Evolutionary conservation across 2,329 filamentous ascomycete genomes (phyloP).

Genomic region (Trichophyton benhamiae): DNA sequence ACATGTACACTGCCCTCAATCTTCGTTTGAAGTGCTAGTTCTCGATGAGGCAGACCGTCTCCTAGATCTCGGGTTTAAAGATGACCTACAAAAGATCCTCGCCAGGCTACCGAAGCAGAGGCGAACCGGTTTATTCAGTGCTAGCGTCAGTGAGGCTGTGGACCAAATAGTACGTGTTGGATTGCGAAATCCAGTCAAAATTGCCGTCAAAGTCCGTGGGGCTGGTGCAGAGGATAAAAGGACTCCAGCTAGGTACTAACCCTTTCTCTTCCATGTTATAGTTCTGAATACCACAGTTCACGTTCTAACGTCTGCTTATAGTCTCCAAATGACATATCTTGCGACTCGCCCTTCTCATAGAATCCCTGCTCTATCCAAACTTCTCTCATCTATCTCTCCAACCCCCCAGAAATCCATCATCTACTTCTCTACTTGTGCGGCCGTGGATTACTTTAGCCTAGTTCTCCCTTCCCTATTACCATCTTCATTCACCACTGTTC

Average conservation of each 20-base stretch:
- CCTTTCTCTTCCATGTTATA: no score
- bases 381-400: constrained; percentile 58
- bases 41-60: constrained; percentile 90
- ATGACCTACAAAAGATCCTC: constrained; percentile 76
- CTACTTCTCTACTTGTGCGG: constrained; percentile 86
- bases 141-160: constrained; percentile 89
- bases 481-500: constrained; percentile 54
- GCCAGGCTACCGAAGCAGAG: constrained; percentile 80
- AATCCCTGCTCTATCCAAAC: constrained; percentile 57
- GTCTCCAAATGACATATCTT: constrained; percentile 82
- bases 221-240: constrained; percentile 67
- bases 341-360: constrained; percentile 66
- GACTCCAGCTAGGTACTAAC: constrained; percentile 58
- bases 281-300: background rate
- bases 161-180: constrained; percentile 87
- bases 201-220: constrained; percentile 81
- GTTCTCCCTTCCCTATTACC: constrained; percentile 64
- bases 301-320: constrained; percentile 13
- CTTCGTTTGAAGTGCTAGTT: constrained; percentile 81
- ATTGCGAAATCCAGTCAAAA: constrained; percentile 84
- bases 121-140: constrained; percentile 85
- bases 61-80: constrained; percentile 86
- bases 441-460: constrained; percentile 86
- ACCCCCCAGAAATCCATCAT: constrained; percentile 75
- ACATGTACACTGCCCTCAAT: constrained; percentile 76